Evolutionary conservation across 2,329 filamentous ascomycete species (phyloP), one percentile per base, ranked within the genome.

Genomic region (Fusarium tjaetaba): DNA sequence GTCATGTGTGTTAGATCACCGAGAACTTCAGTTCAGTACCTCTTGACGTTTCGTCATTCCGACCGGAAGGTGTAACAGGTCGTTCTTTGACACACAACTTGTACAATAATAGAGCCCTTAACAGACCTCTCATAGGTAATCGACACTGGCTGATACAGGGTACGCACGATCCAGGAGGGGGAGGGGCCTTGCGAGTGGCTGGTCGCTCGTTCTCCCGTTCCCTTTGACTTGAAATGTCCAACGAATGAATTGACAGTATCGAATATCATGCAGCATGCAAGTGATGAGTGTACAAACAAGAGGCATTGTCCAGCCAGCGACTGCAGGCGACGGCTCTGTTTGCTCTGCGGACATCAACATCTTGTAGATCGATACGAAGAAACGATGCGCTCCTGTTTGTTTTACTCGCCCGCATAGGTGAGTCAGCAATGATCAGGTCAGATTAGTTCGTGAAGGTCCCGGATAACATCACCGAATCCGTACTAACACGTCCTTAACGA

Each of bases 201-300:
- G 36, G 41, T 26, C 20, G 14, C 28, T 49, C 42, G 28, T 41
- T 53, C 46, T 61, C 38, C 48, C 41, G 14, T 36, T 46, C 18
- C 28, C 18, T 34, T 32, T 48, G 45, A 18, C 32, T 16, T 58
- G 36, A 30, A 49, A 38, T 45, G 34, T 36, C 36, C 28, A 32
- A 49, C 28, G 28, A 34, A 65, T 42, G 46, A 49, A 52, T 53
- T 60, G 36, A 49, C 22, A 58, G 42, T 43, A 45, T 36, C 36
- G 39, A 45, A 65, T 65, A 51, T 49, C 59, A 59, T 61, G 55
- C 70, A 73, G 51, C 28, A 65, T 70, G 56, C 59, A 70, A 57
- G 70, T 55, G 28, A 72, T 70, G 46, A 51, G 20, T 58, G 56
- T 52, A 46, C 26, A 46, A 57, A 56, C 55, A 66, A 55, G 26